Conservation (phyloP, 1,284 basidiomycete genomes). For the Golubevia pallescens region DNA sequence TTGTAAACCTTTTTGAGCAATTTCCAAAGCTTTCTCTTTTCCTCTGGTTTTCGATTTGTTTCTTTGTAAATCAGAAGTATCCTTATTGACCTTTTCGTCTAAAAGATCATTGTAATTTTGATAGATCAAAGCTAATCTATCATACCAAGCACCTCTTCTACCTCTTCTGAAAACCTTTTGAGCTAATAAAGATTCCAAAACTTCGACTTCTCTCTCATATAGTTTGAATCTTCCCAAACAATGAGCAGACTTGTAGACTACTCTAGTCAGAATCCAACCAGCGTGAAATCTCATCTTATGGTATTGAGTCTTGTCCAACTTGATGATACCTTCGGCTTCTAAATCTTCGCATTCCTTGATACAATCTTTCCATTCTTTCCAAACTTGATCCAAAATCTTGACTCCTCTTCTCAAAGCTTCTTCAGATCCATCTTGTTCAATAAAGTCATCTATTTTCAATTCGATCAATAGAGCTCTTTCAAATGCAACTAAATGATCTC, state of each 20-base stretch:
- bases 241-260: conserved; percentile 53
- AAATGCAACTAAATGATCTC: conserved; percentile 42
- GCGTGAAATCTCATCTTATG: conserved; percentile 57
- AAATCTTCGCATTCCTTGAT: conserved; percentile 28
- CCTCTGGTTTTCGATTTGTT: conserved; percentile 22
- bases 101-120: conserved; percentile 27
- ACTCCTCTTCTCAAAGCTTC: conserved; percentile 37
- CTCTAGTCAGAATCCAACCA: conserved; percentile 54
- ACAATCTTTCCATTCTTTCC: conserved; percentile 34
- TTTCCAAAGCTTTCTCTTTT: conserved; percentile 29
- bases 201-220: conserved; percentile 35
- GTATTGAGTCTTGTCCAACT: conserved; percentile 33
- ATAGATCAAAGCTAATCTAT: conserved; percentile 50
- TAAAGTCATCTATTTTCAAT: conserved; percentile 34
- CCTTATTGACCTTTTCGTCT: too few relatives aligned
- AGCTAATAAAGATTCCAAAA: conserved; percentile 39
- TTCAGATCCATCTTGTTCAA: conserved; percentile 11
- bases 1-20: conserved; percentile 36
- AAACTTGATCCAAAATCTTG: conserved; percentile 33
- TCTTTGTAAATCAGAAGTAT: neutral
- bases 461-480: conserved; percentile 41
- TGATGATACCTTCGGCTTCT: conserved; percentile 25
- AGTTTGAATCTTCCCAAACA: conserved; percentile 45
- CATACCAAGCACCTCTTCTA: conserved; percentile 55
- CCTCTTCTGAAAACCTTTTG: conserved; percentile 54